phyloP scores from a whole-genome alignment of 495 filamentous ascomycete species.

The Penicillium desertorum region DNA sequence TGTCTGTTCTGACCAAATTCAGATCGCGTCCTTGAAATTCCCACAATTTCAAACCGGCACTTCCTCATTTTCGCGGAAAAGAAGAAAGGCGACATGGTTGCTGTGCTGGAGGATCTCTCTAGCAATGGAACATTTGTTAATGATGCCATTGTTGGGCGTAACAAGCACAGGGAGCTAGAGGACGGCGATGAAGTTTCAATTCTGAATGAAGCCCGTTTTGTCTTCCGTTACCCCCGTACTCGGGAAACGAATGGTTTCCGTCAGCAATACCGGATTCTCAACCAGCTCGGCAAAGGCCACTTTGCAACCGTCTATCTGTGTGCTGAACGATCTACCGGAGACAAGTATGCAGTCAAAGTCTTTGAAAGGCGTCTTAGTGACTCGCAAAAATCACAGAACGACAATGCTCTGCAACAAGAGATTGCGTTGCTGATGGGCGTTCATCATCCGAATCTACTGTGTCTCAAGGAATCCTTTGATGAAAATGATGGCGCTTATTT shows the following conservation, averaged over 20 bases:
- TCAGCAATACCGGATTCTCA: slow-evolving; percentile 80
- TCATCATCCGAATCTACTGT: slow-evolving; percentile 92
- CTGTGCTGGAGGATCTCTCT: slow-evolving; percentile 88
- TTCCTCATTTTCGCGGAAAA: slow-evolving; percentile 88
- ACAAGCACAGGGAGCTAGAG: slow-evolving; percentile 81
- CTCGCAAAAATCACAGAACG: slow-evolving; percentile 71
- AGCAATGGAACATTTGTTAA: slow-evolving; percentile 97
- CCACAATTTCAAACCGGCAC: slow-evolving; percentile 93
- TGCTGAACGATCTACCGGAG: slow-evolving; percentile 78
- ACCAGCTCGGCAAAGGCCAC: slow-evolving; percentile 92
- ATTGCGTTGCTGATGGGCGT: slow-evolving; percentile 95
- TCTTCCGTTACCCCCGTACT: slow-evolving; percentile 83
- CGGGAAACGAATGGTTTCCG: slow-evolving; percentile 73
- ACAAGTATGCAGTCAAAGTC: slow-evolving; percentile 87
- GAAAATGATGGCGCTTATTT: slow-evolving; percentile 89
- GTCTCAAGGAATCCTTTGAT: slow-evolving; percentile 93
- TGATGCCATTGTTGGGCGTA: slow-evolving; percentile 84
- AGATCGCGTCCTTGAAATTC: slow-evolving; percentile 79
- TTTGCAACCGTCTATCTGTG: slow-evolving; percentile 95
- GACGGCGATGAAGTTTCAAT: slow-evolving; percentile 90
- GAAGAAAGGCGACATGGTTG: slow-evolving; percentile 72
- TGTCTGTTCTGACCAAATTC: slow-evolving; percentile 18
- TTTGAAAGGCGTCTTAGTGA: slow-evolving; percentile 79
- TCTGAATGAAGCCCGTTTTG: slow-evolving; percentile 75
- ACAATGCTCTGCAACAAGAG: slow-evolving; percentile 87